These are phyloP conservation scores for Trypanosomatidae sp. DNA, from an alignment of 208 protist species.

Conservation along the genomic window DNA sequence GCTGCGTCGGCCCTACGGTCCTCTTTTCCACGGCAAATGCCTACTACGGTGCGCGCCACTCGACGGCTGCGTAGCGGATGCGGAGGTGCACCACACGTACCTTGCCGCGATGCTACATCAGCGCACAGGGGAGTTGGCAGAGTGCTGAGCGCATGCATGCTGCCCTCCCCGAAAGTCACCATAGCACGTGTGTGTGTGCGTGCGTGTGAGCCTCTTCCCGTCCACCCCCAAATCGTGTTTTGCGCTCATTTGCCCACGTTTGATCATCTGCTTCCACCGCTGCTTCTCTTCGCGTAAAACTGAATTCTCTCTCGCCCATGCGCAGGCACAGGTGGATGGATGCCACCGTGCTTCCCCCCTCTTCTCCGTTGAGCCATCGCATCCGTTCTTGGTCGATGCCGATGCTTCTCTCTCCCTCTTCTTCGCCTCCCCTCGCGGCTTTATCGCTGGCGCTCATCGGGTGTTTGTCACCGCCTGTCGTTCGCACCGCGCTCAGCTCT, in stretches of 20 bases:
- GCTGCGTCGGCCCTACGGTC: conserved; percentile 17
- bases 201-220: background rate
- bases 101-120: conserved; percentile 3
- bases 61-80: conserved; percentile 4
- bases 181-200: background rate
- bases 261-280: background rate
- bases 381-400: background rate
- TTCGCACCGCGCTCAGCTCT: background rate
- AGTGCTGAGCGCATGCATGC: background rate
- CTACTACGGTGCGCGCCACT: background rate
- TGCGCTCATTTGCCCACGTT: no score
- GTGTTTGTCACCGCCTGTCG: background rate
- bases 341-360: background rate
- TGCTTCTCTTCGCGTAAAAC: background rate
- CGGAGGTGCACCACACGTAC: conserved; percentile 13
- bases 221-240: background rate
- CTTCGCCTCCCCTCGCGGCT: background rate
- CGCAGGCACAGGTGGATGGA: background rate
- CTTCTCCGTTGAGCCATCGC: background rate
- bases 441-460: background rate
- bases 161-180: background rate
- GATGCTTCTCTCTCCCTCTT: background rate
- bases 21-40: conserved; percentile 7
- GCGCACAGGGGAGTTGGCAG: background rate
- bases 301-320: background rate